Base-by-base conservation (phyloP, 2,329 filamentous ascomycete genomes). In the Ophiostoma montium region DNA sequence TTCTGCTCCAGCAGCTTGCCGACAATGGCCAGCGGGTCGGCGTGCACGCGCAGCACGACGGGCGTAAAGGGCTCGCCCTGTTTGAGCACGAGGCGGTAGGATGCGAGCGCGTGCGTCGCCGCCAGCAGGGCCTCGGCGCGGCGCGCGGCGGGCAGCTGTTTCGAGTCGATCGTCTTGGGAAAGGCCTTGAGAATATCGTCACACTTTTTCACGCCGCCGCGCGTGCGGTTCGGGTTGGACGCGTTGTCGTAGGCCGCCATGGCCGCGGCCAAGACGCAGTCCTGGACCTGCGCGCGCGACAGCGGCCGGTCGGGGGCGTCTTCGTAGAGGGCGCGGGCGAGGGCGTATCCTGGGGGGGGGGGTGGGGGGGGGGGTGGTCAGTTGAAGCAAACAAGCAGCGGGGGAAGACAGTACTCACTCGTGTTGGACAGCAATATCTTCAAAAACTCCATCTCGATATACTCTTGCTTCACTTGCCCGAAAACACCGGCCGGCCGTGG, bases 51-150 rank as follows among this genome's bases (percentile, higher is more conserved):
- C 19, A 92, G 75, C 41, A 82, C 78, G 30, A 89, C 82, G 1
- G 86, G 86, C 45, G 79, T 82, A 56, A 92, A 89, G 0, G 84
- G 84, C 50, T 89, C 82, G 43, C 83, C 84, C 57, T 88, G 83
- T 54, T 86, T 86, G 12, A 92, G 70, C 0, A 82, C 84, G 5
- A 94, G 70, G 3, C 83, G 80, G 60, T 90, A 92, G 52, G 82
- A 78, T 18, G 83, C 84, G 44, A 92, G 68, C 2, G 78, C 72
- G 62, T 92, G 84, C 0, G 86, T 89, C 4, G 85, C 83, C 53
- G 71, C 73, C 10, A 90, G 66, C 2, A 94, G 67, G 6, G 82
- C 75, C 46, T 80, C 75, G 3, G 80, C 71, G 18, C 75, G 72
- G 47, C 68, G 70, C 47, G 67, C 65, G 2, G 75, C 72, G 1